Evolutionary conservation across 2,329 filamentous ascomycete species (phyloP), one percentile per base, ranked within the genome.

Genomic region (Sphaerulina vaccinii): DNA sequence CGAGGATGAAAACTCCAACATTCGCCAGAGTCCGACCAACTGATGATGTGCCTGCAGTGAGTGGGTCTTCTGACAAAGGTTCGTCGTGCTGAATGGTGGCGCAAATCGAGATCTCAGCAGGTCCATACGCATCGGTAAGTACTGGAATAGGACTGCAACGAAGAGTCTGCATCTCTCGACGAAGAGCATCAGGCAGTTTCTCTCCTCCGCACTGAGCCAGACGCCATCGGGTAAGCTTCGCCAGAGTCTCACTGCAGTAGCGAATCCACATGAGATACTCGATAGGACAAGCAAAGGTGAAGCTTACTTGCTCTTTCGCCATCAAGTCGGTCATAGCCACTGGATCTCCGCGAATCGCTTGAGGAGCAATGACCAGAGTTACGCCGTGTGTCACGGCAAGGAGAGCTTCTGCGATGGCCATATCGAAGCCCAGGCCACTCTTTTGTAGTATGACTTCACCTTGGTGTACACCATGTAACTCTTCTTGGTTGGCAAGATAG

Each of bases 271-370:
- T 49, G 1, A 37, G 13, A 43, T 73, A 73, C 54, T 79, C 75
- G 0, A 76, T 72, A 0, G 75, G 74, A 1, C 71, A 74, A 1
- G 65, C 68, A 2, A 55, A 59, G 0, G 73, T 77, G 29, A 65
- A 64, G 0, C 69, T 73, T 23, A 79, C 62, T 1, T 56, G 42
- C 5, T 73, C 54, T 1, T 62, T n/a, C 0, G 33, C 37, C 5
- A 79, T 73, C 13, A 75, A 42, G 0, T 68, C 54, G 0, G 66
- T 55, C 3, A 79, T 59, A 3, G 59, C 62, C 0, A 57, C 5
- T 0, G 73, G 63, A 52, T 76, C 71, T 16, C 62, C 64, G 1
- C 73, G 67, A 22, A 11, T 44, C 13, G 51, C n/a, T 3, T 57
- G 40, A 0, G 70, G 62, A 0, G 67, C 70, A 3, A 79, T 57